These are phyloP conservation scores for Solanum arcanum DNA, from an alignment of 257 asterid species.

Conservation along the genomic window DNA sequence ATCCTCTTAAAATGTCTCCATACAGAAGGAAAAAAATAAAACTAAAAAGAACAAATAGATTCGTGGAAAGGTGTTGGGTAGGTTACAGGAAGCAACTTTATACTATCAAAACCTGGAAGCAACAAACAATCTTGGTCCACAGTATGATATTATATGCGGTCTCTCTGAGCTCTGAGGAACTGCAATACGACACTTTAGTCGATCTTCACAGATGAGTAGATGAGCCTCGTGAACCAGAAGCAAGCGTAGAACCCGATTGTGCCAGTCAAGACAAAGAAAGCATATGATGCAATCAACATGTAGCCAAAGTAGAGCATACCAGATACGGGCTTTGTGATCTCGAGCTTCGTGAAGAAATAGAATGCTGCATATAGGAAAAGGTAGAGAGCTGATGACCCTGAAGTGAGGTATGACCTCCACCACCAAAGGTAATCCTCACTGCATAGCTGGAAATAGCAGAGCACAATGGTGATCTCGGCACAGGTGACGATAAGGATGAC, in stretches of 20 bases:
- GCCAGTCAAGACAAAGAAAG: slow-evolving; percentile 83
- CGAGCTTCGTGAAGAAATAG: slow-evolving; percentile 84
- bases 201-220: slow-evolving; percentile 86
- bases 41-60: slow-evolving; percentile 9
- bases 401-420: slow-evolving; percentile 87
- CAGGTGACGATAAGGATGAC: slow-evolving; percentile 73
- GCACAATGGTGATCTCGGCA: slow-evolving; percentile 80
- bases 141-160: neutral
- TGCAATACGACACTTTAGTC: slow-evolving; percentile 22
- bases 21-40: neutral
- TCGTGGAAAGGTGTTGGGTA: neutral
- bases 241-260: slow-evolving; percentile 81
- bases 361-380: slow-evolving; percentile 75
- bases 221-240: slow-evolving; percentile 88
- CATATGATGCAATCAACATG: slow-evolving; percentile 77
- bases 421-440: slow-evolving; percentile 94
- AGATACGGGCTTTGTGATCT: slow-evolving; percentile 74
- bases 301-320: slow-evolving; percentile 76
- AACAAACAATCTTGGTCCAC: neutral
- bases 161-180: neutral
- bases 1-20: slow-evolving; percentile 13
- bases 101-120: slow-evolving; percentile 3
- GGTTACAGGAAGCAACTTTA: slow-evolving; percentile 6
- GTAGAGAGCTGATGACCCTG: slow-evolving; percentile 77
- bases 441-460: slow-evolving; percentile 92